Evolutionary conservation across 345 rosid species (phyloP).

Genomic region (Hypericum perforatum): DNA sequence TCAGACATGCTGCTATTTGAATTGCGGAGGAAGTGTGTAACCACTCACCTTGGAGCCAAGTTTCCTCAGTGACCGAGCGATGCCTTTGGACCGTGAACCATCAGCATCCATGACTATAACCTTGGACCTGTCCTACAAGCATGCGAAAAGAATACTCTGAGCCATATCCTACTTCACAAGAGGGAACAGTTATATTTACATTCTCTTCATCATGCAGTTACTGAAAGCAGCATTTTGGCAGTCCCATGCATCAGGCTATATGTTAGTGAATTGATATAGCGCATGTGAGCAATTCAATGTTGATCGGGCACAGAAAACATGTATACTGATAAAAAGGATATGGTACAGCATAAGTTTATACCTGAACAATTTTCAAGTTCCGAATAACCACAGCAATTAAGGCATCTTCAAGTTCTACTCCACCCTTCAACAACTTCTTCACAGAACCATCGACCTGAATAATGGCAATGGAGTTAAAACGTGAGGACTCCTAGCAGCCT

Average conservation of each 20-base stretch:
- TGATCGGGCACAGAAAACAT: too few species aligned
- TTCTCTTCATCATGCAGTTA: too few species aligned
- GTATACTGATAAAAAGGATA: too few species aligned
- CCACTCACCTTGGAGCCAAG: slow-evolving; percentile 64
- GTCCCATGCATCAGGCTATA: too few species aligned
- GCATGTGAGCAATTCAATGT: too few species aligned
- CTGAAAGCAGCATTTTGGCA: too few species aligned
- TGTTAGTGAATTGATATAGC: too few species aligned
- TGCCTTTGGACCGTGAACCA: slow-evolving; percentile 72
- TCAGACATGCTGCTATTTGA: neutral
- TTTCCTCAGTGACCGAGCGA: slow-evolving; percentile 87
- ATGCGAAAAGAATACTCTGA: slow-evolving; percentile 30
- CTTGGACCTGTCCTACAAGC: slow-evolving; percentile 92
- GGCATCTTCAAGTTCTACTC: slow-evolving; percentile 58
- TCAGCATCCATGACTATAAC: slow-evolving; percentile 91
- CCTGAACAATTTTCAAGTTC: slow-evolving; percentile 75
- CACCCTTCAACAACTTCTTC: slow-evolving; percentile 53
- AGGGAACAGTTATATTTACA: too few species aligned
- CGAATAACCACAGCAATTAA: slow-evolving; percentile 62
- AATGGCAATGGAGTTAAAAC: slow-evolving; percentile 15
- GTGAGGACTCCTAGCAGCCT: slow-evolving; percentile 5
- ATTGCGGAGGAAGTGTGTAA: slow-evolving; percentile 6
- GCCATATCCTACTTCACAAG: slow-evolving; percentile 4
- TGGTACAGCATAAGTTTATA: slow-evolving; percentile 22
- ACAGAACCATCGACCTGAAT: slow-evolving; percentile 53